Percentiles rank a stretch among this genome's conserved stretches.
These are phyloP conservation scores for Botrytis cinerea DNA, from an alignment of 2,329 filamentous ascomycete genomes.

Conservation along the genomic window DNA sequence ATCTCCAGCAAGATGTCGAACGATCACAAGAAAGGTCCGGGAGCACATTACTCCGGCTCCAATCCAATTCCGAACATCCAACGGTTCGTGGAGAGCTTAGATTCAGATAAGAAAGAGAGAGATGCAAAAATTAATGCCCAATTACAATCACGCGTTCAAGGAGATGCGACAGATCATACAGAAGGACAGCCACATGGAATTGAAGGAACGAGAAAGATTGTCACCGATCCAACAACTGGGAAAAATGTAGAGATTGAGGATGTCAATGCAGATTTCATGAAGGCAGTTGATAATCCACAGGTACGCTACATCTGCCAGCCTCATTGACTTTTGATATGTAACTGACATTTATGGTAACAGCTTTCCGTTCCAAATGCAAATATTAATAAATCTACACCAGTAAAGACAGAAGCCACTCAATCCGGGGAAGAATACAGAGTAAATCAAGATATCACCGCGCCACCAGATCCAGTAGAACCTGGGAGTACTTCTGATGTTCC, in stretches of 20 bases:
- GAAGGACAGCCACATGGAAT: slow-evolving; percentile 41
- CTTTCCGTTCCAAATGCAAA: slow-evolving; percentile 90
- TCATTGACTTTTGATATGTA: slow-evolving; percentile 12
- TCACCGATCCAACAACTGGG: slow-evolving; percentile 87
- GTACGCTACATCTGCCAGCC: slow-evolving; percentile 47
- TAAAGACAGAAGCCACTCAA: slow-evolving; percentile 71
- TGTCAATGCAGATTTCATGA: slow-evolving; percentile 68
- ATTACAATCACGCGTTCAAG: slow-evolving; percentile 37
- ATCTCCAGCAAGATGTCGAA: slow-evolving; percentile 18
- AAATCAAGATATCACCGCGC: slow-evolving; percentile 86
- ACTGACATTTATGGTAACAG: slow-evolving; percentile 44
- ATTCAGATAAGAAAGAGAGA: slow-evolving; percentile 74
- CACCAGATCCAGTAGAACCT: slow-evolving; percentile 79
- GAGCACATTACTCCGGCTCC: slow-evolving; percentile 31
- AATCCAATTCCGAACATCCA: slow-evolving; percentile 36
- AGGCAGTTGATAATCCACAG: slow-evolving; percentile 70
- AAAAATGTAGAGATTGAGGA: slow-evolving; percentile 85
- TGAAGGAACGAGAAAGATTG: slow-evolving; percentile 55
- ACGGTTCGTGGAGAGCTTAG: slow-evolving; percentile 64
- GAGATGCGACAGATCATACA: slow-evolving; percentile 49
- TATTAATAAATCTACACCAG: slow-evolving; percentile 70
- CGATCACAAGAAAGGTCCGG: slow-evolving; percentile 26
- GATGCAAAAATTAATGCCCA: slow-evolving; percentile 70
- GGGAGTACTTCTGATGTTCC: slow-evolving; percentile 91
- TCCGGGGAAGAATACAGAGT: slow-evolving; percentile 77